Base-by-base conservation (phyloP, 805 yeast genomes). In the Ogataea nonfermentans region DNA sequence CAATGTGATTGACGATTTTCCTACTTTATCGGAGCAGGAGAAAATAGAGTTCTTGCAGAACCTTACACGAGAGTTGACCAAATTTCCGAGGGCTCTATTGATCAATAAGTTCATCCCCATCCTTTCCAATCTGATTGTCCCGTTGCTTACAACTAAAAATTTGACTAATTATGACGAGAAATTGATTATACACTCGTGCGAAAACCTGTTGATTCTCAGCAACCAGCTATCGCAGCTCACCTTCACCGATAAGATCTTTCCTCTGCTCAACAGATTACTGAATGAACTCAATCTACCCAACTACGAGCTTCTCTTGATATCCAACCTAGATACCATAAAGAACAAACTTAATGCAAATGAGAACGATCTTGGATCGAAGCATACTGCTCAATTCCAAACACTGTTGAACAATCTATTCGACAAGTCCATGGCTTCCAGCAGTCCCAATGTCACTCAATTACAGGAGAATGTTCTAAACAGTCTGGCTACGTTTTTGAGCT, bases 1-100 rank as follows among this genome's bases (percentile, higher is more conserved):
- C 67, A 78, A 82, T 59, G 81, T 84, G 51, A 61, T 91, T 31
- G 97, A 91, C 55, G 93, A 85, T 41, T 80, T 86, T 46, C 78
- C 89, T 8, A 84, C 95, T 0, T 82, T 84, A 50, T 65, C 81
- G 2, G 66, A 69, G 6, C 72, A 71, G 12, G 97, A 91, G 42
- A 83, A 82, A 52, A 59, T 75, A 16, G 67, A 78, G 1, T 88
- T 88, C 55, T 68, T 90, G 48, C 73, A 74, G 38, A 88, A 88
- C 1, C 67, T 91, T 37, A 61, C 75, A 15, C 63, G 64, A 4
- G 63, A 78, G 14, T 55, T 81, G 17, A 68, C 71, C 6, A 71
- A 76, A 49, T 84, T 82, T 53, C 89, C 91, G 3, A 68, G 68
- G 26, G 65, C 65, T 31, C 66, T 73, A 51, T 70, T 75, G 41